Conservation (phyloP, 177 flowering plant genomes). For the Telopea speciosissima region DNA sequence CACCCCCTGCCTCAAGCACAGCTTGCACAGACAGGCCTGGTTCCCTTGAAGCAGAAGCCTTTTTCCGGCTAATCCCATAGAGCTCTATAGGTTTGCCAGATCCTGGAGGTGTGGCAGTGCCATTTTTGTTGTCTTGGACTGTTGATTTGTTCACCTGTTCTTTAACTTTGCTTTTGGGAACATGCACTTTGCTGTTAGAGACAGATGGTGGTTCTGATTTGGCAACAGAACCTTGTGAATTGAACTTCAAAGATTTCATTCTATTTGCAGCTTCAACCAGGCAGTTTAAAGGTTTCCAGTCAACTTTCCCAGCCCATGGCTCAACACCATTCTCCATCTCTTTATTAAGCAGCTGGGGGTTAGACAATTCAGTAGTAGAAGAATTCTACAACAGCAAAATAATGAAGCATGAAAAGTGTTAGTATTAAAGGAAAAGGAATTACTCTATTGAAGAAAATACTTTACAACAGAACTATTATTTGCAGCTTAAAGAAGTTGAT, state of each 20-base stretch:
- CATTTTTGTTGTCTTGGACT: conserved; percentile 39
- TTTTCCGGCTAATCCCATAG: conserved; percentile 36
- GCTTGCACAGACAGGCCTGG: conserved; percentile 34
- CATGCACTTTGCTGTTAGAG: conserved; percentile 21
- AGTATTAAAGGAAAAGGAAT: not conserved
- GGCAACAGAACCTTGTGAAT: conserved; percentile 34
- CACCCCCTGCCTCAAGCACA: conserved; percentile 42
- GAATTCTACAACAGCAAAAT: conserved; percentile 46
- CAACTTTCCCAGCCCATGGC: conserved; percentile 48
- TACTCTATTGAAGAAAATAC: not conserved
- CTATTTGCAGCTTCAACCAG: conserved; percentile 87
- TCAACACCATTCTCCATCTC: conserved; percentile 41
- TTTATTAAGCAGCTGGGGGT: conserved; percentile 24
- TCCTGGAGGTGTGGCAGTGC: conserved; percentile 23
- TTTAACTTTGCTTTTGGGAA: conserved; percentile 40
- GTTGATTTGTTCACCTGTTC: conserved; percentile 38
- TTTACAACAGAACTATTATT: not conserved
- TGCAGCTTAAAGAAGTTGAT: not conserved
- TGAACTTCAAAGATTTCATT: conserved; percentile 56
- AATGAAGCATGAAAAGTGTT: not conserved
- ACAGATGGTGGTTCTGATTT: conserved; percentile 32
- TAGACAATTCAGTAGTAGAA: conserved; percentile 45
- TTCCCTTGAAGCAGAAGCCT: conserved; percentile 32
- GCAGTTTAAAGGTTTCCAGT: conserved; percentile 87
- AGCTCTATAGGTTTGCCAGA: conserved; percentile 45